phyloP scores from a whole-genome alignment of 768 basidiomycete genomes.

The Kwoniella bestiolae region DNA sequence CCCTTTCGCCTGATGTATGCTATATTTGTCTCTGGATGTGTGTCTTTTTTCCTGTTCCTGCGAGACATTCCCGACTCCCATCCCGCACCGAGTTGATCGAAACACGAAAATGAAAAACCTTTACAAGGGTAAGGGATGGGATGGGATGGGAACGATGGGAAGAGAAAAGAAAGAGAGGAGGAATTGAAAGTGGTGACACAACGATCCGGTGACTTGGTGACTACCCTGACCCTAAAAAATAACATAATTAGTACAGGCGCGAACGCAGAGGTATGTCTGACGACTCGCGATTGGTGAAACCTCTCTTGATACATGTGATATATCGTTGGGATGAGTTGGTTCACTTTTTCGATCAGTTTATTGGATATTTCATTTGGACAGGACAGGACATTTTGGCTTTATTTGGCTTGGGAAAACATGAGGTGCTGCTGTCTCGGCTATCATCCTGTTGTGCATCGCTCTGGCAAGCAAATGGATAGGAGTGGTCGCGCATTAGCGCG shows the following conservation, averaged over 20 bases:
- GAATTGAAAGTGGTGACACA: neutral
- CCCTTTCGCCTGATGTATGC: too few relatives aligned
- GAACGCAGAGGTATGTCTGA: too few relatives aligned
- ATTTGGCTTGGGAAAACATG: too few relatives aligned
- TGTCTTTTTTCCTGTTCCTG: neutral
- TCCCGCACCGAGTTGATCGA: neutral
- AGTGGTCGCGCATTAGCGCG: neutral
- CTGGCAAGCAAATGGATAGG: neutral
- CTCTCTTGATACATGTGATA: neutral
- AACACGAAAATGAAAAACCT: neutral
- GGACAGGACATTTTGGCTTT: neutral
- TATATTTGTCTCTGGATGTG: neutral
- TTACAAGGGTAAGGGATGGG: neutral
- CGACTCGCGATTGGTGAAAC: neutral
- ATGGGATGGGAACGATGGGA: neutral
- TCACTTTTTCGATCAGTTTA: neutral
- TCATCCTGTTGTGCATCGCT: neutral
- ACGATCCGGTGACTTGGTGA: conserved; percentile 10
- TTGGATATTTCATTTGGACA: neutral
- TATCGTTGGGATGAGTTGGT: neutral
- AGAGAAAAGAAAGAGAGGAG: neutral
- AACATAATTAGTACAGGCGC: too few relatives aligned
- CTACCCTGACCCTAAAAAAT: conserved; percentile 6
- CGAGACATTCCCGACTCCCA: conserved; percentile 9
- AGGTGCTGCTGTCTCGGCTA: neutral